These are phyloP conservation scores for Pseudogymnoascus sp. DNA, from an alignment of 2,329 filamentous ascomycete genomes.

Conservation along the genomic window DNA sequence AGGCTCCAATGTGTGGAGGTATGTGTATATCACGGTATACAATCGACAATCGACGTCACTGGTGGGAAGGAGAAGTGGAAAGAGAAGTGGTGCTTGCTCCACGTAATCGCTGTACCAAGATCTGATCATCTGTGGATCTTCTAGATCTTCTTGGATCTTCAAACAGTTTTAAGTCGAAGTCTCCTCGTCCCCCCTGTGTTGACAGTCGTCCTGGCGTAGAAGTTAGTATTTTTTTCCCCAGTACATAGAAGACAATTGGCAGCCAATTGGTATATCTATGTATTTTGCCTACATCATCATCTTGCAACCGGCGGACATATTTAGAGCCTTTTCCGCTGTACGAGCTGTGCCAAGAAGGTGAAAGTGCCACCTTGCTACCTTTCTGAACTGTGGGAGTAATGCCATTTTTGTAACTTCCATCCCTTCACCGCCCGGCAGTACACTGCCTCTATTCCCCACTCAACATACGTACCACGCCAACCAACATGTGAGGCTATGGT, in stretches of 20 bases:
- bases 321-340: neutral
- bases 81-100: constrained; percentile 4
- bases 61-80: neutral
- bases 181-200: neutral
- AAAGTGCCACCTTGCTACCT: neutral
- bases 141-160: neutral
- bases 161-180: neutral
- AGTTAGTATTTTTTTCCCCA: neutral
- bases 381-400: neutral
- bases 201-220: neutral
- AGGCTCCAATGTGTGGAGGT: neutral
- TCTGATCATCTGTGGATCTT: constrained; percentile 8
- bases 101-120: constrained; percentile 3
- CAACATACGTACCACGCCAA: neutral
- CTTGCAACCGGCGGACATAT: neutral
- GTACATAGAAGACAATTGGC: neutral
- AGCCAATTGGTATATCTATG: neutral
- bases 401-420: neutral
- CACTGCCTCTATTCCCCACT: neutral
- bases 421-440: constrained; percentile 1
- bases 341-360: neutral
- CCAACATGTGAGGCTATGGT: neutral
- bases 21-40: neutral
- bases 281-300: neutral
- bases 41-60: constrained; percentile 3